phyloP scores from a whole-genome alignment of 306 rosid species.

The Vicia sativa region DNA sequence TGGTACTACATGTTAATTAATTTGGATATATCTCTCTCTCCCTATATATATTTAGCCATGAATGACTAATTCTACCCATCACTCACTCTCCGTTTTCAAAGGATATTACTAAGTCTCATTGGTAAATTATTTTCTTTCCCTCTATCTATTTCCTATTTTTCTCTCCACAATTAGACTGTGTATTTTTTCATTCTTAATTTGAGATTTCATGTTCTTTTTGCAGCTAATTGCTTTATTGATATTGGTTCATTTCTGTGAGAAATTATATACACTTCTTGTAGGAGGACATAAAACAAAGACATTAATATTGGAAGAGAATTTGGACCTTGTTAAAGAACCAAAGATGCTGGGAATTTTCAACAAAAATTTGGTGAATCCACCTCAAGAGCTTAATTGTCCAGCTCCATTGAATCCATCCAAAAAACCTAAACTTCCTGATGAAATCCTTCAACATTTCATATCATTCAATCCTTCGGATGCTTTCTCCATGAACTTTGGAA shows the following conservation, averaged over 20 bases:
- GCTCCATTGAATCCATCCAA: conserved; percentile 47
- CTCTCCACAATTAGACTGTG: background rate
- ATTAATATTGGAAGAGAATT: conserved; percentile 29
- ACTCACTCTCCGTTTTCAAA: conserved; percentile 24
- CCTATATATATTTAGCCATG: conserved; percentile 35
- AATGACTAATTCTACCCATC: conserved; percentile 20
- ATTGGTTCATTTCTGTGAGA: conserved; percentile 44
- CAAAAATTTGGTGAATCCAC: conserved; percentile 71
- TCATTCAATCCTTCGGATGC: conserved; percentile 50
- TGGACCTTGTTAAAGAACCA: background rate
- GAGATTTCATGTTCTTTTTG: conserved; percentile 39
- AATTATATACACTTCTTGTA: conserved; percentile 32
- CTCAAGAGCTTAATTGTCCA: conserved; percentile 84
- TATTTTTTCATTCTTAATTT: conserved; percentile 11
- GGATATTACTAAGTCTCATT: conserved; percentile 30
- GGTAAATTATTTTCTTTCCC: too few relatives aligned
- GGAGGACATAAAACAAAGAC: background rate
- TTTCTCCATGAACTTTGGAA: conserved; percentile 63
- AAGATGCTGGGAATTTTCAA: conserved; percentile 88
- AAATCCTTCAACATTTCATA: conserved; percentile 55
- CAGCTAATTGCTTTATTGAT: conserved; percentile 44
- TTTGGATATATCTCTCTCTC: conserved; percentile 38
- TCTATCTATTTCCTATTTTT: too few relatives aligned
- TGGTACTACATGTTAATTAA: conserved; percentile 5
- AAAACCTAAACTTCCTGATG: conserved; percentile 58